phyloP scores from a whole-genome alignment of 2,329 filamentous ascomycete genomes.

The Pestalotiopsis sp. region DNA sequence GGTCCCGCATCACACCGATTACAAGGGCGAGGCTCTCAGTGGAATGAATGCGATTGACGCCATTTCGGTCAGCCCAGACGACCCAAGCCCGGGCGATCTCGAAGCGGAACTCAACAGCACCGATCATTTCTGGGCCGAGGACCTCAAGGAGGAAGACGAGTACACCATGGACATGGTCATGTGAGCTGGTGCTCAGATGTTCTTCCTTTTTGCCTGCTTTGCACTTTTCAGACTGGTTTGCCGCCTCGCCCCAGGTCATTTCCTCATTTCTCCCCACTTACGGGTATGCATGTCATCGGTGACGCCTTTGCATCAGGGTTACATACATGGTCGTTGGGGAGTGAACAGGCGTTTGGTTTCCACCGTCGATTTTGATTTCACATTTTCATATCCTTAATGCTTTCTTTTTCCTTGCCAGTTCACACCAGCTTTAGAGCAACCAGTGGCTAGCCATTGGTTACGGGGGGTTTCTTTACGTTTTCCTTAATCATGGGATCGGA shows the following conservation, averaged over 20 bases:
- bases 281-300: conserved; percentile 8
- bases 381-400: conserved; percentile 15
- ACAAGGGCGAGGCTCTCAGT: conserved; percentile 76
- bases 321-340: conserved; percentile 18
- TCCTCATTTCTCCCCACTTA: conserved; percentile 7
- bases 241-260: conserved; percentile 20
- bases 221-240: conserved; percentile 4
- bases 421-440: not conserved
- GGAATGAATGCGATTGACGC: conserved; percentile 42
- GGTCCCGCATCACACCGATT: conserved; percentile 91
- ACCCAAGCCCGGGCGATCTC: conserved; percentile 37
- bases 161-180: conserved; percentile 75
- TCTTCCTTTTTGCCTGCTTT: conserved; percentile 15
- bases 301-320: conserved; percentile 17
- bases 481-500: conserved; percentile 7
- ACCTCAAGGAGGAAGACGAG: conserved; percentile 94
- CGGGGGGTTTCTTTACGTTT: conserved; percentile 18
- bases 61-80: conserved; percentile 56
- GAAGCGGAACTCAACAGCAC: conserved; percentile 49
- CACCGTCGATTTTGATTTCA: conserved; percentile 8
- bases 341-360: conserved; percentile 13
- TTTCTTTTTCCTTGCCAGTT: conserved; percentile 24
- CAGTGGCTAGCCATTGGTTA: conserved; percentile 20
- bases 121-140: conserved; percentile 68
- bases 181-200: not conserved